Conservation (phyloP, 768 basidiomycete genomes). For the Podaxis sp. region DNA sequence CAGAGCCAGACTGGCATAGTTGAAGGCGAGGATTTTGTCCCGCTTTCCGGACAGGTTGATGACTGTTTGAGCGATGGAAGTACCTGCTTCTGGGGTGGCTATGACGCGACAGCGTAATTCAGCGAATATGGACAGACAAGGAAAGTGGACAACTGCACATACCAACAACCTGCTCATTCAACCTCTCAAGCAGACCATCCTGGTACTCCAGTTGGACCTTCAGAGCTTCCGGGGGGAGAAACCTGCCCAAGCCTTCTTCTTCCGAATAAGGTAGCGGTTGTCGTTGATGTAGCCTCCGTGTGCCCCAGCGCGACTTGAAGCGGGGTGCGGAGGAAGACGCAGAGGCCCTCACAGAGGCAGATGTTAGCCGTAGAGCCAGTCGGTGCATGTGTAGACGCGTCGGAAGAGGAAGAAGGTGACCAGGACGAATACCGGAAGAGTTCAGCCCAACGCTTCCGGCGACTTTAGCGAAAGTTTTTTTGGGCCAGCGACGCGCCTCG, state of each 20-base stretch:
- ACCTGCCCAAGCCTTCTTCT: conserved; percentile 73
- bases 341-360: conserved; percentile 24
- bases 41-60: conserved; percentile 60
- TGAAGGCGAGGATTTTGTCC: conserved; percentile 70
- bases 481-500: not conserved
- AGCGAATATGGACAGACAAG: conserved; percentile 4
- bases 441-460: not conserved
- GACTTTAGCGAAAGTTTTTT: conserved; percentile 16
- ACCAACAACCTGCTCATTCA: conserved; percentile 79
- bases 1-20: conserved; percentile 87
- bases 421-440: conserved; percentile 2
- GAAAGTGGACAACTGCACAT: conserved; percentile 19
- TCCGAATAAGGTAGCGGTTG: conserved; percentile 61
- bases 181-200: conserved; percentile 71
- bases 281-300: conserved; percentile 48
- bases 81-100: conserved; percentile 57
- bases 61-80: conserved; percentile 69
- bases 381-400: conserved; percentile 17
- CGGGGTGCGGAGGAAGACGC: conserved; percentile 17
- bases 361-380: conserved; percentile 29
- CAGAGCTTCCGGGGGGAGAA: conserved; percentile 73
- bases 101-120: conserved; percentile 18
- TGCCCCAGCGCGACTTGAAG: conserved; percentile 24
- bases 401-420: not conserved
- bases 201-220: conserved; percentile 81